Conservation (phyloP, 345 rosid genomes). For the Trapa bicornis region DNA sequence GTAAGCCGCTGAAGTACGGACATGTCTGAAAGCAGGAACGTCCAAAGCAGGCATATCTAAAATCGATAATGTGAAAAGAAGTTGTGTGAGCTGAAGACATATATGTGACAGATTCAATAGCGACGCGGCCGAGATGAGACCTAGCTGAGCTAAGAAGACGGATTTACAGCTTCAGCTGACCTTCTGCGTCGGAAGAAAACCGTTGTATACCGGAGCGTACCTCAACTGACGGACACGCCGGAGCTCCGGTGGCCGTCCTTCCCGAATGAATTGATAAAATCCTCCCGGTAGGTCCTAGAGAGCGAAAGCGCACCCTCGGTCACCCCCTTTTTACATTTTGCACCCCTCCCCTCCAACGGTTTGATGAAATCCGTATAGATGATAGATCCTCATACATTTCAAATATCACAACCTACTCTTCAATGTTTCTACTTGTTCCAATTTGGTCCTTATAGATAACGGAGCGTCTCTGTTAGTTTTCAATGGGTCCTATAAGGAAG, state of each 20-base stretch:
- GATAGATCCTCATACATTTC: background rate
- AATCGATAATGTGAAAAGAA: background rate
- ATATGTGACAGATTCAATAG: background rate
- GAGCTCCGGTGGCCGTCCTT: constrained; percentile 2
- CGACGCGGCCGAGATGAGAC: background rate
- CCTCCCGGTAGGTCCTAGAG: background rate
- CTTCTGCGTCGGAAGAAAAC: background rate
- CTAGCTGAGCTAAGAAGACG: background rate
- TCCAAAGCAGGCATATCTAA: background rate
- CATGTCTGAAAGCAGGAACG: background rate
- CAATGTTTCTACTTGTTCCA: background rate
- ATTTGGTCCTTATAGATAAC: background rate
- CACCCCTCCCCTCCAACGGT: background rate
- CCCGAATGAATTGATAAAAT: background rate
- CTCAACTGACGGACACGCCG: background rate
- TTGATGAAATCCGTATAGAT: background rate
- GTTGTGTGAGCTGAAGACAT: background rate
- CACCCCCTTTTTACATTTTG: background rate
- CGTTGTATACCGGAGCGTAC: background rate
- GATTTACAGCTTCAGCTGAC: background rate
- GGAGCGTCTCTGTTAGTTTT: too few relatives aligned
- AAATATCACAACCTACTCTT: background rate
- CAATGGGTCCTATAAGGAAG: too few relatives aligned
- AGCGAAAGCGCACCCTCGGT: background rate
- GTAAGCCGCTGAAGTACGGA: background rate